Percentiles rank a stretch among this genome's conserved stretches.
These are phyloP conservation scores for Scedosporium aurantiacum DNA, from an alignment of 2,329 filamentous ascomycete genomes.

Conservation along the genomic window DNA sequence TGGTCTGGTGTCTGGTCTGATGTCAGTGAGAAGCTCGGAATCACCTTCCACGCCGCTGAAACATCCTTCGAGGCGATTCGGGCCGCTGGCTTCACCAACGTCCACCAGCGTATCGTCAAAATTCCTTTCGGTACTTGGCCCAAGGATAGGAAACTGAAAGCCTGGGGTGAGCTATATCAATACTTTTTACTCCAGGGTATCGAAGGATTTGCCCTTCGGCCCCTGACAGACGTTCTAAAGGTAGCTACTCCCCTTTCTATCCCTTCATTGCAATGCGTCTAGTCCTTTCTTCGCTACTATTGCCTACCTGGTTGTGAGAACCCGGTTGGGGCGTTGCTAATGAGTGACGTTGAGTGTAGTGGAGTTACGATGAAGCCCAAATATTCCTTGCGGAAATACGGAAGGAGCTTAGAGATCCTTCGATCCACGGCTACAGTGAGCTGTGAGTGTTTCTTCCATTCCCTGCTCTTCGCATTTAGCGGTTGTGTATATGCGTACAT, in stretches of 20 bases:
- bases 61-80: constrained; percentile 20
- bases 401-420: constrained; percentile 19
- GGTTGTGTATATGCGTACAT: too few species aligned
- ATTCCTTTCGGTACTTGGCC: constrained; percentile 38
- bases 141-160: constrained; percentile 31
- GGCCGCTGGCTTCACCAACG: constrained; percentile 29
- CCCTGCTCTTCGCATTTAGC: too few species aligned
- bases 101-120: constrained; percentile 27
- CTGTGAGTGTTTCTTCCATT: constrained; percentile 5
- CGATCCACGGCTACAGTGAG: constrained; percentile 18
- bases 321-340: not conserved
- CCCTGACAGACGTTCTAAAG: not conserved
- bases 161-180: constrained; percentile 12
- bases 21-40: constrained; percentile 16
- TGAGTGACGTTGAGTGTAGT: not conserved
- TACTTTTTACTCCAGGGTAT: not conserved
- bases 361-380: constrained; percentile 17
- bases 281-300: not conserved
- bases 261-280: too few species aligned
- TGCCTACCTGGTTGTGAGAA: too few species aligned
- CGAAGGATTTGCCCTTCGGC: not conserved
- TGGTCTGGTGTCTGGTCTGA: constrained; percentile 16
- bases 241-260: not conserved
- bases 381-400: constrained; percentile 21
- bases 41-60: constrained; percentile 13